These are phyloP conservation scores for Cymbopogon flexuosus DNA, from an alignment of 202 grass and related monocot genomes.

Conservation along the genomic window DNA sequence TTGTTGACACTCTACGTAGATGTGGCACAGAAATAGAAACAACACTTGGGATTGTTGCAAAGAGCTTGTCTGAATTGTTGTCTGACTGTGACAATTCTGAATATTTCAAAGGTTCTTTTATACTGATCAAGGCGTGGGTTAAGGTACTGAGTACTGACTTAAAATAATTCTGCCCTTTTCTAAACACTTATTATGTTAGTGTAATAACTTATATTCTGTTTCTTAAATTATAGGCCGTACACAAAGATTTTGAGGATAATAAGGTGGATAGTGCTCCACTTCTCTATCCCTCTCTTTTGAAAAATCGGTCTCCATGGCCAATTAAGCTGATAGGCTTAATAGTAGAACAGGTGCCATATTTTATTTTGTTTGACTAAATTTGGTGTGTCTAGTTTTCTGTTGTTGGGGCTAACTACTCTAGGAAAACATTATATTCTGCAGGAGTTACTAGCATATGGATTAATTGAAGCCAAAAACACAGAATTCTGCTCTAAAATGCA, in stretches of 20 bases:
- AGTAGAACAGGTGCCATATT: constrained; percentile 58
- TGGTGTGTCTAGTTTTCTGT: not conserved
- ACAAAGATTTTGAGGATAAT: constrained; percentile 43
- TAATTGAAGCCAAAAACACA: constrained; percentile 37
- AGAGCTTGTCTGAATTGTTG: constrained; percentile 54
- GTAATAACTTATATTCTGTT: constrained; percentile 26
- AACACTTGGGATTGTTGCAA: constrained; percentile 38
- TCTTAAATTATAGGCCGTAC: constrained; percentile 40
- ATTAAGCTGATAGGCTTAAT: constrained; percentile 50
- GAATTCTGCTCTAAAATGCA: constrained; percentile 54
- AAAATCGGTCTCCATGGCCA: constrained; percentile 29
- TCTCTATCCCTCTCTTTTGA: constrained; percentile 51
- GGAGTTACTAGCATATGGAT: constrained; percentile 58
- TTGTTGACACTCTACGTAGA: constrained; percentile 52
- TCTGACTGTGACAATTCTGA: constrained; percentile 26
- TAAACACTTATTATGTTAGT: constrained; percentile 5
- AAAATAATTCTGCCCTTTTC: not conserved
- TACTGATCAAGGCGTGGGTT: constrained; percentile 69
- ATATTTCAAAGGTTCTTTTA: constrained; percentile 41
- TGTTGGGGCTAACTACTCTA: not conserved
- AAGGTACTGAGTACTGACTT: constrained; percentile 46
- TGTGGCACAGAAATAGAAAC: constrained; percentile 30
- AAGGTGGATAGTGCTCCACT: constrained; percentile 40
- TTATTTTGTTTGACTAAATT: constrained; percentile 23
- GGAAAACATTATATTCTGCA: constrained; percentile 28